These are phyloP conservation scores for Ephemerocybe angulata DNA, from an alignment of 768 basidiomycete species.

Conservation along the genomic window DNA sequence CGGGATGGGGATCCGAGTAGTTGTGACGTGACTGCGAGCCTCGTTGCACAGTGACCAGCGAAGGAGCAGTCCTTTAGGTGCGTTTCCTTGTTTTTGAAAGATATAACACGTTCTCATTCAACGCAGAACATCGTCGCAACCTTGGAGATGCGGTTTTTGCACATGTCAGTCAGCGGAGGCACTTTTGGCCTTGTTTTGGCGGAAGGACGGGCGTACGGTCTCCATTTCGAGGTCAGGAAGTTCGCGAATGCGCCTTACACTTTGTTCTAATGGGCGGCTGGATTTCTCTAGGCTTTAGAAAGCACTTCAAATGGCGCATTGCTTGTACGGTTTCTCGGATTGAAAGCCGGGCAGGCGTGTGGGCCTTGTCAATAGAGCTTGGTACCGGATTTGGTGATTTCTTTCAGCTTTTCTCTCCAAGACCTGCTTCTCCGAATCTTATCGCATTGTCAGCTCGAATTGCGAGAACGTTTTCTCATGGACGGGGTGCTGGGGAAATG, in stretches of 20 bases:
- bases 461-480: slow-evolving; percentile 16
- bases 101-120: not conserved
- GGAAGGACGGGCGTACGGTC: not conserved
- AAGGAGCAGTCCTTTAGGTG: not conserved
- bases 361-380: not conserved
- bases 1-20: not conserved
- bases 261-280: not conserved
- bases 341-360: not conserved
- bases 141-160: too few relatives aligned
- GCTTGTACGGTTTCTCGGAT: not conserved
- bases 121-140: not conserved
- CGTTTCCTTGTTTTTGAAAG: not conserved
- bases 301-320: too few relatives aligned
- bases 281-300: not conserved
- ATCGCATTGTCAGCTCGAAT: not conserved
- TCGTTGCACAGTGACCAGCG: not conserved
- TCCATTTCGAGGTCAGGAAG: not conserved
- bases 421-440: slow-evolving; percentile 10
- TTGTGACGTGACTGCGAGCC: not conserved
- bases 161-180: too few relatives aligned
- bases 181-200: not conserved
- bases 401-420: slow-evolving; percentile 8
- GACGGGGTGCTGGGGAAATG: slow-evolving; percentile 1
- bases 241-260: not conserved
- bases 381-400: not conserved